Base-by-base conservation (phyloP, 768 basidiomycete species). In the Russula ochroleuca region DNA sequence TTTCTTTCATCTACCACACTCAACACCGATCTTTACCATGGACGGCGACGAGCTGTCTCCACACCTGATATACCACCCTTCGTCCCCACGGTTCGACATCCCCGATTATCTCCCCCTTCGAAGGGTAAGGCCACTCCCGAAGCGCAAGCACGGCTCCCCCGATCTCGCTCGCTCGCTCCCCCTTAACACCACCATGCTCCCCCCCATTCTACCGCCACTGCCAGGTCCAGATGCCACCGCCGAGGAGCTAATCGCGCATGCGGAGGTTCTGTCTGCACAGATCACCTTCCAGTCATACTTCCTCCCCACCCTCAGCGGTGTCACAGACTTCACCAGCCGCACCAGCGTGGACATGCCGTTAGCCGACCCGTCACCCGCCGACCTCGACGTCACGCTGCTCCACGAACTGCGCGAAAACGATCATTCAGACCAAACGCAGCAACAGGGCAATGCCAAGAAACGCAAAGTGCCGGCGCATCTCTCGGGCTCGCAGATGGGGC, bases 381-480 rank as follows among this genome's bases (percentile, higher is more conserved):
- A 76, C 53, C 63, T 71, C 61, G 68, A 69, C 55, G 61, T 65
- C 35, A 23, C 61, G 9, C 61, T 63, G 2, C 25, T 17, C 56
- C 66, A 49, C 35, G 81, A 75, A 11, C 85, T 83, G 7, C 48
- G 25, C 3, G 48, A 49, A 49, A 25, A 79, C 23, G 88, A 88
- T 70, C 85, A 85, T 67, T 70, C 80, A 17, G 87, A 90, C 72
- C 86, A 88, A 69, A 74, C 86, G 35, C 85, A 82, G 65, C 90
- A 90, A 67, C 89, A 85, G 3, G 87, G 86, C 9, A 93, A 93
- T 70, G 88, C 89, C 53, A 93, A 93, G 83, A 93, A 93, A 77
- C 80, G 91, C 53, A 93, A 93, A 72, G 90, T 93, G 3, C 91
- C 92, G 0, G 81, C 83, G 41, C 86, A 89, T 72, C 71, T 76